A percentile compares a stretch with the other conserved stretches of the same genome.
Evolutionary conservation across 345 rosid species (phyloP).

Genomic region (Camelina neglecta): DNA sequence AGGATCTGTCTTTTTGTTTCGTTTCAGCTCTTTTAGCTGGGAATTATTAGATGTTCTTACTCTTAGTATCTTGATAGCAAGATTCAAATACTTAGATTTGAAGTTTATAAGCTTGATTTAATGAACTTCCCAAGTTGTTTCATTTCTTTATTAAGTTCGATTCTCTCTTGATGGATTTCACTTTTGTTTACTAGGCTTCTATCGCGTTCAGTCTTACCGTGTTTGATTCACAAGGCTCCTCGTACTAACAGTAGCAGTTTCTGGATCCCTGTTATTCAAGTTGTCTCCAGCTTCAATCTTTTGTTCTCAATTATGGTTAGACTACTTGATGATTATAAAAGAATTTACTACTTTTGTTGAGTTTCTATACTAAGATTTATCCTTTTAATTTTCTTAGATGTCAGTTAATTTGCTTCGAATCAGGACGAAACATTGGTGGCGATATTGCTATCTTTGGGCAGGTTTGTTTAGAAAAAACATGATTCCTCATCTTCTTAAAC

Average conservation of each 20-base stretch:
- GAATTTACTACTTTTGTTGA: slow-evolving; percentile 1
- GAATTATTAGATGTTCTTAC: not conserved
- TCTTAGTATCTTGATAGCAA: slow-evolving; percentile 11
- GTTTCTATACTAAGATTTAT: not conserved
- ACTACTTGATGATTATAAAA: not conserved
- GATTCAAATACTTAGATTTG: slow-evolving; percentile 8
- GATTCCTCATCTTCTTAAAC: slow-evolving; percentile 5
- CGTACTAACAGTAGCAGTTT: slow-evolving; percentile 77
- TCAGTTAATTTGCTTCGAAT: slow-evolving; percentile 54
- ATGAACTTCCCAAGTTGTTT: not conserved
- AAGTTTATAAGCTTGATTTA: slow-evolving; percentile 12
- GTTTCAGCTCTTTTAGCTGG: not conserved
- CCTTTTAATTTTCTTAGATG: slow-evolving; percentile 53
- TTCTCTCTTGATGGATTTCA: slow-evolving; percentile 11
- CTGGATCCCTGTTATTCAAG: slow-evolving; percentile 89
- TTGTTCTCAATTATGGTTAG: slow-evolving; percentile 67
- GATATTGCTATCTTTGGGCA: slow-evolving; percentile 87
- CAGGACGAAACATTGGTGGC: slow-evolving; percentile 66
- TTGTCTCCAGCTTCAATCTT: slow-evolving; percentile 74
- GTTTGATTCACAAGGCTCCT: slow-evolving; percentile 69
- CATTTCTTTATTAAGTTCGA: not conserved
- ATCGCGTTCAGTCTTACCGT: slow-evolving; percentile 57
- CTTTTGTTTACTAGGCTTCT: slow-evolving; percentile 64
- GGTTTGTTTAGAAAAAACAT: slow-evolving; percentile 49
- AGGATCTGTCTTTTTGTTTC: slow-evolving; percentile 20